Evolutionary conservation across 2,329 filamentous ascomycete species (phyloP).

Genomic region (Aureobasidium sp.): DNA sequence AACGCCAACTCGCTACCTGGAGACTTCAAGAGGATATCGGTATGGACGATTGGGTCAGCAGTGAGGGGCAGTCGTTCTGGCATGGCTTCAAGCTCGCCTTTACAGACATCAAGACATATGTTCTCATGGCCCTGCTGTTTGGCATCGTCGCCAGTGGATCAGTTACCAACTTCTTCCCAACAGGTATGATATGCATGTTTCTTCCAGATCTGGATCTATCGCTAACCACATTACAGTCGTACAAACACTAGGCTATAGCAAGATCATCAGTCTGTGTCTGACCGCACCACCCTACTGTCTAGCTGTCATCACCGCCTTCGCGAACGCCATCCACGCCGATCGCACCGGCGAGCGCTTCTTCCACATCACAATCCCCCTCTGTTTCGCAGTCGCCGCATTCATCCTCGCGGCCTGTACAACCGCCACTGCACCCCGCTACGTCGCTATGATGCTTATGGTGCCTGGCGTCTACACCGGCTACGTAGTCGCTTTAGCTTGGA

Average conservation of each 20-base stretch:
- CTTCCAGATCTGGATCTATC: no score
- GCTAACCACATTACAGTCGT: conserved; percentile 16
- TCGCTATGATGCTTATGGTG: conserved; percentile 33
- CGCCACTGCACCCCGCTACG: conserved; percentile 23
- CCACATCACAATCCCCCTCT: conserved; percentile 27
- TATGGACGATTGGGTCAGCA: conserved; percentile 20
- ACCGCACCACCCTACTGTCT: conserved; percentile 28
- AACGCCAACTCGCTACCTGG: conserved; percentile 24
- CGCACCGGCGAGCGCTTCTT: conserved; percentile 31
- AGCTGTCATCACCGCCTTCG: conserved; percentile 25
- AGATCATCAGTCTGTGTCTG: conserved; percentile 24
- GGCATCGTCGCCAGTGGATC: conserved; percentile 27
- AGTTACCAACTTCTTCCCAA: conserved; percentile 27
- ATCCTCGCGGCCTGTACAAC: conserved; percentile 23
- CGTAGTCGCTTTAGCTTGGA: conserved; percentile 52
- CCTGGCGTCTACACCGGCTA: conserved; percentile 48
- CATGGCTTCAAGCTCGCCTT: conserved; percentile 25
- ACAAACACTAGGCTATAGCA: conserved; percentile 26
- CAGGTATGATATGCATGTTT: conserved; percentile 15
- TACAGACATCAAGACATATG: conserved; percentile 27
- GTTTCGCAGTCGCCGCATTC: conserved; percentile 24
- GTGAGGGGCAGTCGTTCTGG: conserved; percentile 24
- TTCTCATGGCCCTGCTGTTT: conserved; percentile 28
- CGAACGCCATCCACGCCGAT: conserved; percentile 32
- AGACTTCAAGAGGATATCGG: conserved; percentile 26